Base-by-base conservation (phyloP, 2,329 filamentous ascomycete species). In the Cercospora citrullina region DNA sequence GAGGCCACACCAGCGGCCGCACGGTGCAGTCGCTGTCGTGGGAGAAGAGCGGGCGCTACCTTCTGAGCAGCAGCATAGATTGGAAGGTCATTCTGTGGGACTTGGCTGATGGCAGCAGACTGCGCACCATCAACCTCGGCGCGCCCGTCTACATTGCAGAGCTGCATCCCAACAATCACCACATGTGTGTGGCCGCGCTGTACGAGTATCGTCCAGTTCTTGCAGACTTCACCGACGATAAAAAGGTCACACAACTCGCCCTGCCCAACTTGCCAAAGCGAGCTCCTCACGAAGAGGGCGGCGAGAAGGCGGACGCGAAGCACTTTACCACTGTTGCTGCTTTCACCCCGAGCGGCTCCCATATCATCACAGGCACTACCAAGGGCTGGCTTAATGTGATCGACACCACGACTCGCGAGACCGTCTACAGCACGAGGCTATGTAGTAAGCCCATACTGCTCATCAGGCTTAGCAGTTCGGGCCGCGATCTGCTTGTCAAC, bases 11-110 rank as follows among this genome's bases (percentile, higher is more conserved):
- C 61, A 69, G 74, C 10, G 77, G 77, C 26, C 90, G 92, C 77
- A 94, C 95, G 78, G 94, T 99, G 66, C 94, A 96, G 74, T 97
- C 92, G 62, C 81, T 99, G 68, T 96, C 94, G 82, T 99, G 95
- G 95, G 97, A 94, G 63, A 87, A 90, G 74, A 92, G 93, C 81
- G 94, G 95, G 28, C 87, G 92, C 72, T 98, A 97, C 80, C 85
- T 99, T 63, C 87, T 99, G 66, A 97, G 93, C 67, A 92, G 93
- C 10, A 96, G 93, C 55, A 93, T 97, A 79, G 95, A 97, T 76
- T 98, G 94, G 92, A 96, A 96, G 80, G 94, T 91, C 71, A 93
- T 97, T 61, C 85, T 99, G 0, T 99, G 95, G 95, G 95, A 99
- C 80, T 84, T 99, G 67, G 86, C 90, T 76, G 86, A 90, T 79